phyloP scores from a whole-genome alignment of 441 rosid species.

The Corymbia citriodora region DNA sequence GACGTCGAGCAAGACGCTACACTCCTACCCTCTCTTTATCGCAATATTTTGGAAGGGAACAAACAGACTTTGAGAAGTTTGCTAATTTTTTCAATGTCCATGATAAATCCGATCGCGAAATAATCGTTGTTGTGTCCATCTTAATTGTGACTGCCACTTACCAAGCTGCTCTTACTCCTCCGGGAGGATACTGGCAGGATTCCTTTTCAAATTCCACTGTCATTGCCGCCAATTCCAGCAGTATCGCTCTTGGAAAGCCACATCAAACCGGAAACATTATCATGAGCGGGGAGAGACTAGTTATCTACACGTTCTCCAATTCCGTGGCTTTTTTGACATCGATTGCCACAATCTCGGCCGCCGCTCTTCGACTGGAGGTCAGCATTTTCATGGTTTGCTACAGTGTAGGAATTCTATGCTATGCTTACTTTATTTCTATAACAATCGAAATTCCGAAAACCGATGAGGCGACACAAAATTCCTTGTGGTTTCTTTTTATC shows the following conservation, averaged over 20 bases:
- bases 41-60: neutral
- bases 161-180: neutral
- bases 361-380: too few species aligned
- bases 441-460: too few species aligned
- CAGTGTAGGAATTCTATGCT: too few species aligned
- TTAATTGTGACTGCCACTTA: neutral
- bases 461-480: fast-evolving
- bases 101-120: fast-evolving
- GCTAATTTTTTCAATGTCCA: fast-evolving
- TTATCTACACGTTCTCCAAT: fast-evolving
- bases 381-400: too few species aligned
- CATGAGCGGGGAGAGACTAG: too few species aligned
- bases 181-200: neutral
- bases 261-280: too few species aligned
- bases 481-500: fast-evolving
- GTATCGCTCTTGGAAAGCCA: too few species aligned
- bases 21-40: neutral
- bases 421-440: too few species aligned
- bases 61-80: fast-evolving
- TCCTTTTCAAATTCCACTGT: neutral
- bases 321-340: too few species aligned
- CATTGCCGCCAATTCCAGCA: too few species aligned
- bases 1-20: neutral
- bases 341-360: too few species aligned
- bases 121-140: neutral